phyloP scores from a whole-genome alignment of 192 early-diverging fungal genomes.

The Coemansia sp. region DNA sequence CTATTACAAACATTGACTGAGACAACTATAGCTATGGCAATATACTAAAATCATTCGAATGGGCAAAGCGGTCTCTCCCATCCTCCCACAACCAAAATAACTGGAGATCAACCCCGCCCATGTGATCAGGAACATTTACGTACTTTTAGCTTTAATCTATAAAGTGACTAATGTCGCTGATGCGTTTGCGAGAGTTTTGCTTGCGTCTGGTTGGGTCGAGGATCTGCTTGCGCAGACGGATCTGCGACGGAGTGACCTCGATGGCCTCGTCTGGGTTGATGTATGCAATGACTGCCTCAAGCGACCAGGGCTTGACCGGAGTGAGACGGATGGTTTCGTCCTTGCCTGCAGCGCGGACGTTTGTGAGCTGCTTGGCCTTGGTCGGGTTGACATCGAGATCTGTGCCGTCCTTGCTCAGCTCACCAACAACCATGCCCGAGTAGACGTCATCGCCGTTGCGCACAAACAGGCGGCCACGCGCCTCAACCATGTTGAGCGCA shows the following conservation, averaged over 20 bases:
- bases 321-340: conserved; percentile 73
- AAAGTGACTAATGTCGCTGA: conserved; percentile 43
- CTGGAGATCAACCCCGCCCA: no score
- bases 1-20: no score
- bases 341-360: conserved; percentile 76
- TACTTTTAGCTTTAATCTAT: conserved; percentile 20
- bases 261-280: conserved; percentile 79
- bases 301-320: conserved; percentile 64
- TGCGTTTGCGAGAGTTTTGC: conserved; percentile 49
- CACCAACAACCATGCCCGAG: conserved; percentile 85
- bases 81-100: not conserved
- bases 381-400: conserved; percentile 86
- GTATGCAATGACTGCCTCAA: conserved; percentile 81
- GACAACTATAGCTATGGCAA: no score
- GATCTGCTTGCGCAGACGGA: conserved; percentile 75
- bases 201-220: conserved; percentile 70
- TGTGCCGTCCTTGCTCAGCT: conserved; percentile 66
- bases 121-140: no score
- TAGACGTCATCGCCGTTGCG: conserved; percentile 73
- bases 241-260: conserved; percentile 73
- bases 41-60: no score
- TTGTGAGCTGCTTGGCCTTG: conserved; percentile 78
- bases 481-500: conserved; percentile 72
- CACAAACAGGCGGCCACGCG: conserved; percentile 79
- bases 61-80: no score